These are phyloP conservation scores for Leucocoprinus leucothites DNA, from an alignment of 768 basidiomycete genomes.

Conservation along the genomic window DNA sequence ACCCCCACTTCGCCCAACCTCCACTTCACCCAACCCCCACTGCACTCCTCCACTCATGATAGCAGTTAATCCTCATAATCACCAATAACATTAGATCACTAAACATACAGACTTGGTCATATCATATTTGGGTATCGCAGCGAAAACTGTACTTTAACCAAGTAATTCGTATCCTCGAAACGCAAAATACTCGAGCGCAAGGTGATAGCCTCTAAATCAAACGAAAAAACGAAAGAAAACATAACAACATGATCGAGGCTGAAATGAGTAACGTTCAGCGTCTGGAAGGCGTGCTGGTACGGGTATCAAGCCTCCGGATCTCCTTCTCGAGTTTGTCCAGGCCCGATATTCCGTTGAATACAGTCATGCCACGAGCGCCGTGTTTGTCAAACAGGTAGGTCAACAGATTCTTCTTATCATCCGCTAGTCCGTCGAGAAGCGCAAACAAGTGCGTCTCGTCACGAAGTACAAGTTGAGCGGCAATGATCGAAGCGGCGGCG, in stretches of 20 bases:
- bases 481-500: conserved; percentile 78
- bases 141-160: background rate
- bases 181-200: background rate
- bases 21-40: background rate
- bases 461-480: conserved; percentile 76
- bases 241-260: too few species aligned
- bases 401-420: conserved; percentile 87
- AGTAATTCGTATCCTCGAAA: background rate
- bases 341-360: conserved; percentile 38
- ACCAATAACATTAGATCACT: conserved; percentile 8
- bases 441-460: conserved; percentile 84
- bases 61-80: background rate
- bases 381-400: conserved; percentile 91
- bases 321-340: conserved; percentile 76
- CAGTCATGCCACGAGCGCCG: conserved; percentile 54
- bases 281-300: conserved; percentile 71
- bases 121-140: conserved; percentile 9
- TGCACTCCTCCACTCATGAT: background rate
- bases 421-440: conserved; percentile 78
- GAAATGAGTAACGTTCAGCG: too few species aligned
- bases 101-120: conserved; percentile 8
- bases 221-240: too few species aligned
- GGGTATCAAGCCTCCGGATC: conserved; percentile 75
- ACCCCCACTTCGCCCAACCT: background rate
- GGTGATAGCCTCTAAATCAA: too few species aligned